Percentiles rank a stretch among this genome's conserved stretches.
These are phyloP conservation scores for Austroboletus festivus DNA, from an alignment of 768 basidiomycete species.

Conservation along the genomic window DNA sequence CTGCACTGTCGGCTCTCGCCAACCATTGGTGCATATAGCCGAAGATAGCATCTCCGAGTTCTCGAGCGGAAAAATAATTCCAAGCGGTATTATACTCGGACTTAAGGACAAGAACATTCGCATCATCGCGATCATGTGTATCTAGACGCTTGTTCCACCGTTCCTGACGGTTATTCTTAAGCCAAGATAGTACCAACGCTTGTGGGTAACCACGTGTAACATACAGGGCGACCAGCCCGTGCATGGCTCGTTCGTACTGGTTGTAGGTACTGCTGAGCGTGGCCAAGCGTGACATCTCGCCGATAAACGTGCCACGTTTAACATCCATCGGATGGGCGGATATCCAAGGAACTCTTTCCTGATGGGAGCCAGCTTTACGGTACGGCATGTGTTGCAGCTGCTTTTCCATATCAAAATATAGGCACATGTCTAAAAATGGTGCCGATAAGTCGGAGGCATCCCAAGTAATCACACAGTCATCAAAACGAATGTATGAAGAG, in stretches of 20 bases:
- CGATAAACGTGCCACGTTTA: slow-evolving; percentile 3
- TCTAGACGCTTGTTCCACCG: too few relatives aligned
- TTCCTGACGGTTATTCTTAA: too few relatives aligned
- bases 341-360: slow-evolving; percentile 9
- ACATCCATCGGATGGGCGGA: slow-evolving; percentile 1
- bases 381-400: neutral
- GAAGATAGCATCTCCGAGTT: too few relatives aligned
- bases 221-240: neutral
- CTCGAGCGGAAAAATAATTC: too few relatives aligned
- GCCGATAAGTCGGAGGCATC: fast-evolving
- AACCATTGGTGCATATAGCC: too few relatives aligned
- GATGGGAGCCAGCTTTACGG: neutral
- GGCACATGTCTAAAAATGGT: slow-evolving; percentile 2
- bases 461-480: slow-evolving; percentile 1
- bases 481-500: neutral
- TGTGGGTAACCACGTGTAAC: neutral
- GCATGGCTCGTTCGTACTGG: neutral
- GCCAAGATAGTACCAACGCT: too few relatives aligned
- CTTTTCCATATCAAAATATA: neutral
- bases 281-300: slow-evolving; percentile 2
- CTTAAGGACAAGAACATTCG: too few relatives aligned
- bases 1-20: too few relatives aligned
- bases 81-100: too few relatives aligned
- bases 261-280: neutral
- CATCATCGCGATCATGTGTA: too few relatives aligned